phyloP scores from a whole-genome alignment of 805 yeast species.

The Osmozyma mogii region DNA sequence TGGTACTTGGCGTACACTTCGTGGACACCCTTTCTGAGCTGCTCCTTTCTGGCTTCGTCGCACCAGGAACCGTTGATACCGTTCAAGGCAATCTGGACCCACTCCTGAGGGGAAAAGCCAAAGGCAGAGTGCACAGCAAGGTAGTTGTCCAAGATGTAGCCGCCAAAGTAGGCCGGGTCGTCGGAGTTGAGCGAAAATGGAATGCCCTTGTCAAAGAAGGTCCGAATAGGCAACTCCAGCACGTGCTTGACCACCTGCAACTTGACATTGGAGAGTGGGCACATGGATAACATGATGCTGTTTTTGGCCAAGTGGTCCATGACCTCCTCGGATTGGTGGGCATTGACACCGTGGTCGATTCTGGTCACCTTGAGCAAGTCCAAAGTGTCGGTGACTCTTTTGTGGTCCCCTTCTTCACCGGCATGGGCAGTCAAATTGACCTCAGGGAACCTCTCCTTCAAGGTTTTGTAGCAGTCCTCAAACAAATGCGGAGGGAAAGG shows the following conservation, averaged over 20 bases:
- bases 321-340: slow-evolving; percentile 46
- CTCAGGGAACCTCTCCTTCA: slow-evolving; percentile 41
- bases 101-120: slow-evolving; percentile 50
- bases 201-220: slow-evolving; percentile 52
- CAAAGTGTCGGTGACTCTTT: slow-evolving; percentile 52
- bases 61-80: slow-evolving; percentile 73
- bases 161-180: slow-evolving; percentile 71
- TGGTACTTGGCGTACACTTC: slow-evolving; percentile 32
- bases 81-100: slow-evolving; percentile 58
- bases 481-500: slow-evolving; percentile 73
- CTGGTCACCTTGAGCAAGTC: slow-evolving; percentile 49
- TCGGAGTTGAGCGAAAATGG: slow-evolving; percentile 73
- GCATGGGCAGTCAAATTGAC: slow-evolving; percentile 77
- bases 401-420: slow-evolving; percentile 81
- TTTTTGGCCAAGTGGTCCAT: slow-evolving; percentile 49
- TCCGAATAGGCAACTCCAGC: slow-evolving; percentile 55
- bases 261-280: slow-evolving; percentile 73
- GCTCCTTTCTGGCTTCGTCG: slow-evolving; percentile 45
- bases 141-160: slow-evolving; percentile 75
- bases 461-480: slow-evolving; percentile 48
- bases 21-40: slow-evolving; percentile 39
- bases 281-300: slow-evolving; percentile 55
- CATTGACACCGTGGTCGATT: slow-evolving; percentile 76
- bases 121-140: slow-evolving; percentile 57
- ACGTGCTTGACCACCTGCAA: slow-evolving; percentile 67